Conservation (phyloP, 441 rosid species). For the Adansonia grandidieri region DNA sequence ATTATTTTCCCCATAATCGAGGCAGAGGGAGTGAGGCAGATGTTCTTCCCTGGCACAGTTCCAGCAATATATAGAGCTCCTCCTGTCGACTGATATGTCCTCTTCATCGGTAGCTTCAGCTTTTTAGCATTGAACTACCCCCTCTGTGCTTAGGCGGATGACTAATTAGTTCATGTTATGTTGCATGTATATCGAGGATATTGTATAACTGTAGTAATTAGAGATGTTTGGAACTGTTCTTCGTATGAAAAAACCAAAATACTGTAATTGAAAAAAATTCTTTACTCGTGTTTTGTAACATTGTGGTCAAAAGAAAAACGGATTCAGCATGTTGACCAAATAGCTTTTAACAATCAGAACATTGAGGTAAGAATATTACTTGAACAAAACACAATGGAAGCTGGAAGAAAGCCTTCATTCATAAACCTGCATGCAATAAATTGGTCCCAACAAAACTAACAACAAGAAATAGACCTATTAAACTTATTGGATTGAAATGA, state of each 20-base stretch:
- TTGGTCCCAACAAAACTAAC: not conserved
- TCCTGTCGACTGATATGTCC: conserved; percentile 33
- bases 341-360: too few relatives aligned
- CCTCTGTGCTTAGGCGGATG: not conserved
- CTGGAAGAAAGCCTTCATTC: not conserved
- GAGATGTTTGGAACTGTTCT: not conserved
- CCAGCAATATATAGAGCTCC: conserved; percentile 67
- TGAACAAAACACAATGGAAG: not conserved
- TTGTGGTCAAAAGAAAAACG: not conserved
- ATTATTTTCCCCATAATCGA: conserved; percentile 37
- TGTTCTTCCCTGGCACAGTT: conserved; percentile 58
- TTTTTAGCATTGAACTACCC: not conserved
- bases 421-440: not conserved
- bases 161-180: not conserved
- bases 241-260: too few relatives aligned
- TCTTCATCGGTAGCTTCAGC: not conserved
- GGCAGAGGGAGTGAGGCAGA: conserved; percentile 70
- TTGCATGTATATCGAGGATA: not conserved
- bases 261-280: too few relatives aligned
- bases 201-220: not conserved
- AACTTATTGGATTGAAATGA: not conserved
- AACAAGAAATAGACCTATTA: not conserved
- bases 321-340: too few relatives aligned
- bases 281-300: too few relatives aligned
- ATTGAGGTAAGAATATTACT: too few relatives aligned